A percentile compares a stretch with the other conserved stretches of the same genome.
Evolutionary conservation across 139 green algal species (phyloP).

Genomic region (Gonium pectorale): DNA sequence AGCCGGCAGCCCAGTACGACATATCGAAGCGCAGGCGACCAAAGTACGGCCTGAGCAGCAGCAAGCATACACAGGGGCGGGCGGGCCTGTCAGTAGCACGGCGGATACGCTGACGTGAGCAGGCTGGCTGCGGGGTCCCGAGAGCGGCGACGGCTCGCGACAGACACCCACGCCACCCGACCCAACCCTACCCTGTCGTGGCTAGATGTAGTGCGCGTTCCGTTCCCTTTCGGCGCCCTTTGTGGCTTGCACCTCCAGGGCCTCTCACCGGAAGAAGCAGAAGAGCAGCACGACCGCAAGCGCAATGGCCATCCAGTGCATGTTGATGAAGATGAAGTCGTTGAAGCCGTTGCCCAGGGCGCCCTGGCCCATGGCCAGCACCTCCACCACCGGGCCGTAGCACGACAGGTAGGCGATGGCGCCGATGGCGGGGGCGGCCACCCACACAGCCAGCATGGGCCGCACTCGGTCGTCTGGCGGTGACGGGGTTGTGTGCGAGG

Average conservation of each 20-base stretch:
- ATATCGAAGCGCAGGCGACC: slow-evolving; percentile 39
- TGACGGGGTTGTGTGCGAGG: background rate
- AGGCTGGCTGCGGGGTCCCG: no score
- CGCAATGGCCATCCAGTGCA: slow-evolving; percentile 46
- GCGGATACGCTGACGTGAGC: no score
- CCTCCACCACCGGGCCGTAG: slow-evolving; percentile 1
- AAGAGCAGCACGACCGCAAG: slow-evolving; percentile 14
- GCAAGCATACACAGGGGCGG: background rate
- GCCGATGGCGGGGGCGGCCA: slow-evolving; percentile 61
- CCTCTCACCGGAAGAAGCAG: slow-evolving; percentile 7
- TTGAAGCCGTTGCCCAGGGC: slow-evolving; percentile 1
- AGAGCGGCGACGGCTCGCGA: no score
- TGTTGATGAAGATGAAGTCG: slow-evolving; percentile 60
- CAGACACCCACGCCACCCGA: no score
- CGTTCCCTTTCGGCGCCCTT: no score
- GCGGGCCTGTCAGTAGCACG: no score
- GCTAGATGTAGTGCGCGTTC: no score
- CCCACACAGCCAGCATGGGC: slow-evolving; percentile 57
- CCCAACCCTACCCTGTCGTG: no score
- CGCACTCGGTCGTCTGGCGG: slow-evolving; percentile 57
- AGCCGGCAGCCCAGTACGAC: slow-evolving; percentile 55
- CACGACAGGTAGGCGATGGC: slow-evolving; percentile 53
- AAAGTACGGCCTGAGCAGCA: slow-evolving; percentile 26
- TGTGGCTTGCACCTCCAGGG: background rate
- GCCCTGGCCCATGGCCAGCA: background rate